Base-by-base conservation (phyloP, 2,329 filamentous ascomycete genomes). In the Erysiphe pulchra region DNA sequence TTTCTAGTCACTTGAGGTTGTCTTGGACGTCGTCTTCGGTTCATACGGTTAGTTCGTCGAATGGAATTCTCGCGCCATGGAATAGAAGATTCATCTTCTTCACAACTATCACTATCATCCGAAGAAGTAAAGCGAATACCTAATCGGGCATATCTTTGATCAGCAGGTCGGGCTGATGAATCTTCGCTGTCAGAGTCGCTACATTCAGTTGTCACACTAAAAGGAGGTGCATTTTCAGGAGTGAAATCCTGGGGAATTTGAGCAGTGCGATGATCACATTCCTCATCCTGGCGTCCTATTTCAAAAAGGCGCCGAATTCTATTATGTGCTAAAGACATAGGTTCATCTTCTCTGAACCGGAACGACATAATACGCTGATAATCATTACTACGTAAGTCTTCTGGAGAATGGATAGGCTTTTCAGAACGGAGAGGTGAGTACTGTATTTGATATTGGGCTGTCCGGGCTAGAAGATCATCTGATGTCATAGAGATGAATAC, bases 401-500 rank as follows among this genome's bases (percentile, higher is more conserved):
- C 50, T 20, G 48, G 49, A 44, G 50, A 49, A 46, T 52, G 50
- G 7, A 28, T 5, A 8, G 24, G 7, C 7, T 28, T 28, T 28
- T 28, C 24, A 9, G 46, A 38, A 44, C 47, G 49, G 2, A 55
- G 42, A 13, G 56, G 54, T 10, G 56, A 56, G 37, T 80, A 83
- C 52, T 78, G 73, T 24, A 87, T 77, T 52, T 82, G 73, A 57
- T 87, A 87, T 49, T 75, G 70, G 7, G 79, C 71, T 11, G 83
- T 90, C 47, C 77, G 70, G 17, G 67, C 71, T 39, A 90, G 62
- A 1, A 90, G 64, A 49, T 90, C 77, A 52, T 92, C 76, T 34
- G 77, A 72, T 37, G 75, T 71, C 86, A 94, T 93, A 41, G 82
- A 73, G 28, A 95, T 70, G 56, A 94, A 94, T 1, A 95, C 73